phyloP scores from a whole-genome alignment of 371 early-diverging fungal genomes.

The Parasitella parasitica region DNA sequence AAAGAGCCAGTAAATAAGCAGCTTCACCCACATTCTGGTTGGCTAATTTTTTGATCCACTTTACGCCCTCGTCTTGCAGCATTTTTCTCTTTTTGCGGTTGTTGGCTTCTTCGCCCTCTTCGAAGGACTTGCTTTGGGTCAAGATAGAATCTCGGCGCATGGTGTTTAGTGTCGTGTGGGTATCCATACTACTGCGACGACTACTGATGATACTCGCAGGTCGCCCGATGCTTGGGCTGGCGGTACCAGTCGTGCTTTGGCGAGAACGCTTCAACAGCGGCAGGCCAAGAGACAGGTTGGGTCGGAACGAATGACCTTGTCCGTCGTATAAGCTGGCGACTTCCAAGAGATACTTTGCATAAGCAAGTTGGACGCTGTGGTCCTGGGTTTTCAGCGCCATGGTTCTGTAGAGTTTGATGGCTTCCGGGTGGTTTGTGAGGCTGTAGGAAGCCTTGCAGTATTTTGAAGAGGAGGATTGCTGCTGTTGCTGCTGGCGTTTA shows the following conservation, averaged over 20 bases:
- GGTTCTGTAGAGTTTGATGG: conserved; percentile 66
- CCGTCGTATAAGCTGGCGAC: conserved; percentile 39
- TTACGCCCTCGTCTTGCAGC: conserved; percentile 60
- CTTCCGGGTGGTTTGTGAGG: conserved; percentile 58
- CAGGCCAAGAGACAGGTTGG: conserved; percentile 11
- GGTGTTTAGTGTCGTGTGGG: not conserved
- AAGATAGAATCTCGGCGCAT: conserved; percentile 3
- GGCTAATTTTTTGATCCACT: conserved; percentile 73
- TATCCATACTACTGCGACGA: conserved; percentile 23
- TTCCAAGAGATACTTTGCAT: conserved; percentile 79
- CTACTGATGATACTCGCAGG: conserved; percentile 10
- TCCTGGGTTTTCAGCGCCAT: conserved; percentile 77
- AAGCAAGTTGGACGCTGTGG: conserved; percentile 77
- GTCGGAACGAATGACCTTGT: not conserved
- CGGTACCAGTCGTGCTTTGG: not conserved
- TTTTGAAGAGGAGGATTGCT: conserved; percentile 13
- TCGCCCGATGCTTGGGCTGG: too few species aligned
- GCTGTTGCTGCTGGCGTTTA: not conserved
- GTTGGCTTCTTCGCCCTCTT: not conserved
- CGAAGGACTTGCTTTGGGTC: not conserved
- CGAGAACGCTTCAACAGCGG: not conserved
- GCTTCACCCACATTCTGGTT: conserved; percentile 72
- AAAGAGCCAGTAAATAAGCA: conserved; percentile 64
- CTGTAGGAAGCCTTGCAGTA: conserved; percentile 54
- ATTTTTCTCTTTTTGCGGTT: conserved; percentile 24